phyloP scores from a whole-genome alignment of 495 filamentous ascomycete genomes.

The Aspergillus kassunensis region DNA sequence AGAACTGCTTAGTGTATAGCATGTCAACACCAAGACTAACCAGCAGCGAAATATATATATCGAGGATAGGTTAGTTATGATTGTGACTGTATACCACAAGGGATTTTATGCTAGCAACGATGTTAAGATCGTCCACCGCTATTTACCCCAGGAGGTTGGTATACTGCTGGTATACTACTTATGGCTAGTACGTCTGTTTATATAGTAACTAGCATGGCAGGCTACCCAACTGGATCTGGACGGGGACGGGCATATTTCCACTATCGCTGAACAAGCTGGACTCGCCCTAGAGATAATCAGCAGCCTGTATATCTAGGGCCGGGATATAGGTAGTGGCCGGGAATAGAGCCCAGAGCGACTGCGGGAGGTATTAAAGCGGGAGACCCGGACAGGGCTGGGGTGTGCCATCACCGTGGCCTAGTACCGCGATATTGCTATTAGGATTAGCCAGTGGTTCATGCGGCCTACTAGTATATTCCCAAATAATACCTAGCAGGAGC shows the following conservation, averaged over 20 bases:
- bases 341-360: background rate
- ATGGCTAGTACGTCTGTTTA: background rate
- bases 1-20: background rate
- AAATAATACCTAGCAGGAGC: background rate
- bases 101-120: constrained; percentile 11
- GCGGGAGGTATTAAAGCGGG: background rate
- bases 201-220: background rate
- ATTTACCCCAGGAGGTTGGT: background rate
- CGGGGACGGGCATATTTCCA: too few species aligned
- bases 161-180: background rate
- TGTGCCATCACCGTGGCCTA: background rate
- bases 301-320: background rate
- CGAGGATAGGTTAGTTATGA: constrained; percentile 7
- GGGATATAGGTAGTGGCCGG: background rate
- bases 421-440: background rate
- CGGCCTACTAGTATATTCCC: background rate
- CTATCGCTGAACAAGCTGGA: background rate
- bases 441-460: background rate
- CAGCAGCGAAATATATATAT: constrained; percentile 15
- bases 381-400: background rate
- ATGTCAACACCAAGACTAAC: background rate
- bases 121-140: constrained; percentile 9
- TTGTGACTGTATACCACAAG: constrained; percentile 14
- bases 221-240: background rate
- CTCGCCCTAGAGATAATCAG: background rate